Base-by-base conservation (phyloP, 1,284 basidiomycete species). In the Peniophora sp. region DNA sequence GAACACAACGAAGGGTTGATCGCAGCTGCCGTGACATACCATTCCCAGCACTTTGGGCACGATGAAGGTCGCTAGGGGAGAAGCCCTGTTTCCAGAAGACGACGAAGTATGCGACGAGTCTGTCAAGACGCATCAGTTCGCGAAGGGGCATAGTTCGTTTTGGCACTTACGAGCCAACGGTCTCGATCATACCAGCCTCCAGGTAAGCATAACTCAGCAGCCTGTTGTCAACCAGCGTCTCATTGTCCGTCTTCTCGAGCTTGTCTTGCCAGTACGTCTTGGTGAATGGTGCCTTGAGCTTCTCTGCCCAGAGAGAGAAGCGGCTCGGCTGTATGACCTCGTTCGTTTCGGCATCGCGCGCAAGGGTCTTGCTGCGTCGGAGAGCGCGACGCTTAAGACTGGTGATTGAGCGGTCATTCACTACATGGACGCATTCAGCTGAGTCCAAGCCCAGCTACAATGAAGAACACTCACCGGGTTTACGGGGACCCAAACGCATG, bases 161-260 rank as follows among this genome's bases (percentile, higher is more conserved):
- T 5, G 27, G 46, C 24, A 72, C 78, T 61, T 58, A 80, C 75
- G 68, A 68, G 51, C 68, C 77, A 24, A 79, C 39, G 50, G 70
- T 72, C 61, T 82, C 78, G 46, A 83, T 79, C 37, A 83, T 52
- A n/a, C 83, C 82, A 17, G 78, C 77, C 58, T 85, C 81, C 36
- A 85, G 60, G 58, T 85, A 85, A 3, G 82, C 71, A 58, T 85
- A 85, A 58, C 81, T 83, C n/a, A 85, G 68, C 43, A 85, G 63
- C 58, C 76, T 80, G 18, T 56, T 57, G 55, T 85, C 83, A 15
- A 85, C 83, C 22, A 85, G 66, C 0, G 68, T 74, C 62, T 85
- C 83, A 43, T 72, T 68, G 20, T 84, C 81, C 0, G 70, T 68
- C 11, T 62, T 53, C 57, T 83, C 80, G 36, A 82, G 58, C 2